phyloP scores from a whole-genome alignment of 805 yeast genomes.

The Diddensiella caesifluorescens region DNA sequence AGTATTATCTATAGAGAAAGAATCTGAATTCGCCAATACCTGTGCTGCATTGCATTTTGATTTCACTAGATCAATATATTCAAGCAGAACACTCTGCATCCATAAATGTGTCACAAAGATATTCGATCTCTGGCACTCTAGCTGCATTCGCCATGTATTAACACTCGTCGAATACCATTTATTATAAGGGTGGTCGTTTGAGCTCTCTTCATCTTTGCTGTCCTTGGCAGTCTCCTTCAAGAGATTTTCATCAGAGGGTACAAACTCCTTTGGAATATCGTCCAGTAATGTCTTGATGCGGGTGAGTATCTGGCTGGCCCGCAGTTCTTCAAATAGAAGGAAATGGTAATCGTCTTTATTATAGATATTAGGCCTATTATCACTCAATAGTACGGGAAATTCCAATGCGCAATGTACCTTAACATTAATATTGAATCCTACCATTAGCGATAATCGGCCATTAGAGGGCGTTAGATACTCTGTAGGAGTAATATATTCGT shows the following conservation, averaged over 20 bases:
- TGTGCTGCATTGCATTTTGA: background rate
- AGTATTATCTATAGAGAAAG: background rate
- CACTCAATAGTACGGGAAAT: conserved; percentile 1
- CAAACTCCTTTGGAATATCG: conserved; percentile 6
- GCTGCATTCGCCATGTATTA: conserved; percentile 4
- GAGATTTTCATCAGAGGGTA: too few relatives aligned
- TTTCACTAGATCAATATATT: conserved; percentile 6
- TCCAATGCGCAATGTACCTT: conserved; percentile 11
- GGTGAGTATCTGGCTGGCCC: conserved; percentile 4
- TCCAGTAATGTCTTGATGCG: conserved; percentile 7
- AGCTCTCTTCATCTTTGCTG: too few relatives aligned
- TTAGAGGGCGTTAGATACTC: conserved; percentile 45
- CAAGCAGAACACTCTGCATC: conserved; percentile 13
- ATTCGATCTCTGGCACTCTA: conserved; percentile 13
- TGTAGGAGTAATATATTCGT: conserved; percentile 65
- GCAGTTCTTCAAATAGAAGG: conserved; percentile 6
- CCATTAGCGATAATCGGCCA: conserved; percentile 26
- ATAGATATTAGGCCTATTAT: background rate
- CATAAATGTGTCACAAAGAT: conserved; percentile 12
- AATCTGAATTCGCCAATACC: conserved; percentile 1
- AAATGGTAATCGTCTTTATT: background rate
- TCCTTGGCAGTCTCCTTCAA: too few relatives aligned
- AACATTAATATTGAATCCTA: conserved; percentile 13
- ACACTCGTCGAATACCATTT: conserved; percentile 8
- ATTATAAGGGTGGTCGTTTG: too few relatives aligned